These are phyloP conservation scores for Trichoderma harzianum DNA, from an alignment of 2,329 filamentous ascomycete species.

Conservation along the genomic window DNA sequence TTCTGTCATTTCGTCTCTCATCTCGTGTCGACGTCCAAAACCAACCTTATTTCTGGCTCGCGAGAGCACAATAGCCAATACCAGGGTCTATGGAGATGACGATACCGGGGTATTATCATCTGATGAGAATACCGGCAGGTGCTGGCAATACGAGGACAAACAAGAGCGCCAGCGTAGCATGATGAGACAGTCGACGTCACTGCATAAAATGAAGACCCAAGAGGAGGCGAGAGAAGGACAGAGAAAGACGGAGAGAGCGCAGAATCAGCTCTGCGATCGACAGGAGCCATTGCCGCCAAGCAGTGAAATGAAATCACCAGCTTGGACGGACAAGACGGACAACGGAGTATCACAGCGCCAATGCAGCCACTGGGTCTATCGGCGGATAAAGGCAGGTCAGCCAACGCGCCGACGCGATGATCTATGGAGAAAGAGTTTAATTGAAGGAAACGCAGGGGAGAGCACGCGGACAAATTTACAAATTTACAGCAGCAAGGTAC, in stretches of 20 bases:
- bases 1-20: background rate
- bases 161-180: background rate
- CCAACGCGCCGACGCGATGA: conserved; percentile 7
- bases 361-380: background rate
- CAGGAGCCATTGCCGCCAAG: background rate
- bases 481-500: background rate
- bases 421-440: conserved; percentile 14
- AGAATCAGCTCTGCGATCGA: background rate
- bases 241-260: background rate
- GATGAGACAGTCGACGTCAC: background rate
- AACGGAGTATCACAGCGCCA: background rate
- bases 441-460: conserved; percentile 11
- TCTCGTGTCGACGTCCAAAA: background rate
- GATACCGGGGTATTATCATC: background rate
- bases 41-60: background rate
- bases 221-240: too few relatives aligned
- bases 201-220: background rate
- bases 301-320: background rate
- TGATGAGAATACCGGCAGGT: background rate
- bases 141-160: background rate
- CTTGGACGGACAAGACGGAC: background rate
- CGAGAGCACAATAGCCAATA: background rate
- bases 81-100: background rate
- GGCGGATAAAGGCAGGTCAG: conserved; percentile 4
- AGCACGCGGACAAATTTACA: background rate